Base-by-base conservation (phyloP, 1,284 basidiomycete genomes). In the Austroboletus novae-zelandiae region DNA sequence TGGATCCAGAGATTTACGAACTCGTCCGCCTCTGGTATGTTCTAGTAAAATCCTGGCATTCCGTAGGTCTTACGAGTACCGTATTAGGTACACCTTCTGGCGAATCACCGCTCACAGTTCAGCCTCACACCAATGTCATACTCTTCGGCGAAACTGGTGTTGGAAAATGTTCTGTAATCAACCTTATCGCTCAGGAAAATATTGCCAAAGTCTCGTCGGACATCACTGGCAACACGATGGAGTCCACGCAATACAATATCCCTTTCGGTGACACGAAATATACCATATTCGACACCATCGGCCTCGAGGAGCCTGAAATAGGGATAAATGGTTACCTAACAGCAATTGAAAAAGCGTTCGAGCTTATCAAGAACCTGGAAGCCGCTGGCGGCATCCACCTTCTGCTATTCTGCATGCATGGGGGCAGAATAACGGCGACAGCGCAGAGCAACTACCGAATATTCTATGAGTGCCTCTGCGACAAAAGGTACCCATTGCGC, bases 241-340 rank as follows among this genome's bases (percentile, higher is more conserved):
- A 61, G 32, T 62, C 55, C n/a, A 65, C 56, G 10, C 44, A 51
- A 17, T 54, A 66, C 17, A 17, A 46, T 13, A 54, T 70, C 48
- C 4, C 47, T 14, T 58, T 70, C 9, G 61, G 56, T 40, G 23
- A 9, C 45, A 47, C 49, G 43, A 30, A 53, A 23, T 65, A 59
- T 18, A 3, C 52, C 10, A 56, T 75, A 42, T 75, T 66, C 18
- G 74, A 74, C 30, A 75, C 74, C 32, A 62, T 69, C 18, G 74
- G 75, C n/a, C 67, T 75, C 14, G 59, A 74, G 42, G 73, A 76
- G 43, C 69, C 69, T 23, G 56, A 64, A 10, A 45, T 65, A 61
- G 30, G 58, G 1, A 40, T 68, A 57, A 52, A 5, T 6, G 23
- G 7, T 3, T 47, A 54, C 18, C 42, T 45, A 0, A 7, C 6